phyloP scores from a whole-genome alignment of 805 yeast species.

The Ogataea sp. region DNA sequence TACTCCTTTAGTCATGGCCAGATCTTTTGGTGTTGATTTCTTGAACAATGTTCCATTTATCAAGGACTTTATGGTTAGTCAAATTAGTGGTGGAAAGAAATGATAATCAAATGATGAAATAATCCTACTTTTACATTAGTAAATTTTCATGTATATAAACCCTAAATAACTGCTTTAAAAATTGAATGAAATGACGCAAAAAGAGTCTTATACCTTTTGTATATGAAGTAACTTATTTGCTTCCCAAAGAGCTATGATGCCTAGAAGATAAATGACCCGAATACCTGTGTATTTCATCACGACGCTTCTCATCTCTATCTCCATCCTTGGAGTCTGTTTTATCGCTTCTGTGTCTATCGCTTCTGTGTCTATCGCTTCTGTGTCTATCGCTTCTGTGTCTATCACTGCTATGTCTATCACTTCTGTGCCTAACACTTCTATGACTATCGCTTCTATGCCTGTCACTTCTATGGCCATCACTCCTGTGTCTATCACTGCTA shows the following conservation, averaged over 20 bases:
- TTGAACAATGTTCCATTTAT: conserved; percentile 56
- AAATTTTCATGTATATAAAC: too few relatives aligned
- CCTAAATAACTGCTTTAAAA: too few relatives aligned
- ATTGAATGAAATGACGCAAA: background rate
- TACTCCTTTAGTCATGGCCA: conserved; percentile 62
- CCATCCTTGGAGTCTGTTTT: too few relatives aligned
- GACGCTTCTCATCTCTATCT: too few relatives aligned
- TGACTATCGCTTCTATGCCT: background rate
- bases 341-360: too few relatives aligned
- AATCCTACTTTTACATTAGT: background rate
- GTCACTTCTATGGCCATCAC: background rate
- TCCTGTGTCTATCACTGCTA: background rate
- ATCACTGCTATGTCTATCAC: background rate
- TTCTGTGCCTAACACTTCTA: background rate
- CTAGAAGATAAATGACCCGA: background rate
- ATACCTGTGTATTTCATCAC: background rate
- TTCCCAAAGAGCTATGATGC: too few relatives aligned
- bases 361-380: background rate
- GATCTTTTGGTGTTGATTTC: conserved; percentile 69
- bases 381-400: background rate
- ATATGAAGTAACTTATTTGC: too few relatives aligned
- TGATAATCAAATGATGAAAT: background rate
- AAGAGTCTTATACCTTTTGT: too few relatives aligned
- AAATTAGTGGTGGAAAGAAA: conserved; percentile 22
- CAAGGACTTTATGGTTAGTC: conserved; percentile 62